Percentiles rank a stretch among this genome's conserved stretches.
Evolutionary conservation across 306 rosid genomes (phyloP).

Genomic region (Cercis canadensis): DNA sequence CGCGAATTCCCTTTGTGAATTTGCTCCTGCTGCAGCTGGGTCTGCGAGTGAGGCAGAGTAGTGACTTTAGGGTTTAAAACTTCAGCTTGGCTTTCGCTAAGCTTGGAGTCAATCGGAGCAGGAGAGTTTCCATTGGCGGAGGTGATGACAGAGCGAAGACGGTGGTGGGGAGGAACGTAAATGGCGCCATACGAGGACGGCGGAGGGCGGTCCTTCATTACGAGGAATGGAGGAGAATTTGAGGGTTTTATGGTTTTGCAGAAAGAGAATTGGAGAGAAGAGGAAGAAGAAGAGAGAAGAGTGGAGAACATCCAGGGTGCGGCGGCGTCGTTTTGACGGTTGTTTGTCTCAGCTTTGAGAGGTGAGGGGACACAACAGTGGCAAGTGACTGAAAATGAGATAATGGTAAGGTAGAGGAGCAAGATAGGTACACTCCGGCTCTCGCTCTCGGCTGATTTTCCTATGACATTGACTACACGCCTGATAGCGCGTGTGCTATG

Average conservation of each 20-base stretch:
- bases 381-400: not conserved
- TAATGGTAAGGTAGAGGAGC: too few species aligned
- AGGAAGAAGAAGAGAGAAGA: not conserved
- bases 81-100: slow-evolving; percentile 24
- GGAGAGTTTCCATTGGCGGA: slow-evolving; percentile 46
- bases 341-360: too few species aligned
- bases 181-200: slow-evolving; percentile 72
- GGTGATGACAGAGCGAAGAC: slow-evolving; percentile 67
- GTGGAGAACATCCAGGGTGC: slow-evolving; percentile 51
- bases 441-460: not conserved
- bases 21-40: slow-evolving; percentile 45
- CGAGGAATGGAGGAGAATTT: slow-evolving; percentile 28
- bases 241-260: slow-evolving; percentile 55
- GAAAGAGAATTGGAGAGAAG: slow-evolving; percentile 18
- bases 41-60: slow-evolving; percentile 27
- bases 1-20: slow-evolving; percentile 48
- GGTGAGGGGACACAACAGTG: not conserved
- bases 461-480: not conserved
- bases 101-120: slow-evolving; percentile 51
- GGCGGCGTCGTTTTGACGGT: slow-evolving; percentile 37
- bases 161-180: slow-evolving; percentile 91
- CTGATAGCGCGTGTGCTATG: not conserved
- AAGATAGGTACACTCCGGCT: too few species aligned
- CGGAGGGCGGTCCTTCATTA: slow-evolving; percentile 88
- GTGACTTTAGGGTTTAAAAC: slow-evolving; percentile 39